These are phyloP conservation scores for Tetracladium marchalianum DNA, from an alignment of 495 filamentous ascomycete species.

Conservation along the genomic window DNA sequence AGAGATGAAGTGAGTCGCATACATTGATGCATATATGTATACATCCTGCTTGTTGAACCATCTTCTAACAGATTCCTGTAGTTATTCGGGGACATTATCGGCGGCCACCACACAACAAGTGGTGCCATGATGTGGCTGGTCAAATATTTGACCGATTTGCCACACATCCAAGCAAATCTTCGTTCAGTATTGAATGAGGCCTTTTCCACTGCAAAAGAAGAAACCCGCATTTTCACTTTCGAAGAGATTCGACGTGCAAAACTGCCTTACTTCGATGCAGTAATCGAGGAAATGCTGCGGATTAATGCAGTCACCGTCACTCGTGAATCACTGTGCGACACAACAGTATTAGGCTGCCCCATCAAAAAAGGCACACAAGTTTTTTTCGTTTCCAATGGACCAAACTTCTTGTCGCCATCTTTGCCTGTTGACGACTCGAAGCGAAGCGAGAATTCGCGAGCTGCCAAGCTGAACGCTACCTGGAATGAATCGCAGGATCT, in stretches of 20 bases:
- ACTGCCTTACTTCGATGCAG: conserved; percentile 28
- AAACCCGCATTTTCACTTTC: conserved; percentile 13
- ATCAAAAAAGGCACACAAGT: conserved; percentile 28
- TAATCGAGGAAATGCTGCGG: conserved; percentile 29
- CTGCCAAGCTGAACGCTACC: conserved; percentile 4
- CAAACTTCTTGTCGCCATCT: conserved; percentile 8
- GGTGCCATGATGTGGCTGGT: conserved; percentile 18
- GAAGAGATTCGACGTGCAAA: conserved; percentile 17
- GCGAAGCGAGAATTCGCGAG: conserved; percentile 10
- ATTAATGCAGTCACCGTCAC: conserved; percentile 5
- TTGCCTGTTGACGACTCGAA: conserved; percentile 5
- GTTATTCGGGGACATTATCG: conserved; percentile 21
- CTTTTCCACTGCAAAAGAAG: conserved; percentile 12
- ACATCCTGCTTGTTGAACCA: too few species aligned
- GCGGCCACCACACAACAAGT: conserved; percentile 18
- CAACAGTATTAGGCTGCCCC: conserved; percentile 20
- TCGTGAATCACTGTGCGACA: conserved; percentile 23
- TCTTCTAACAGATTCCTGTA: background rate
- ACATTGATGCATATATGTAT: too few species aligned
- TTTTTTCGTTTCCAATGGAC: conserved; percentile 22
- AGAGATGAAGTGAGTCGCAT: conserved; percentile 23
- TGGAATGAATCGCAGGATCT: conserved; percentile 18
- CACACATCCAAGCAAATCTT: conserved; percentile 19
- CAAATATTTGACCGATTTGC: conserved; percentile 25
- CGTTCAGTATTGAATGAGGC: conserved; percentile 14